Conservation (phyloP, 1,284 basidiomycete genomes). For the Irpex sp. region DNA sequence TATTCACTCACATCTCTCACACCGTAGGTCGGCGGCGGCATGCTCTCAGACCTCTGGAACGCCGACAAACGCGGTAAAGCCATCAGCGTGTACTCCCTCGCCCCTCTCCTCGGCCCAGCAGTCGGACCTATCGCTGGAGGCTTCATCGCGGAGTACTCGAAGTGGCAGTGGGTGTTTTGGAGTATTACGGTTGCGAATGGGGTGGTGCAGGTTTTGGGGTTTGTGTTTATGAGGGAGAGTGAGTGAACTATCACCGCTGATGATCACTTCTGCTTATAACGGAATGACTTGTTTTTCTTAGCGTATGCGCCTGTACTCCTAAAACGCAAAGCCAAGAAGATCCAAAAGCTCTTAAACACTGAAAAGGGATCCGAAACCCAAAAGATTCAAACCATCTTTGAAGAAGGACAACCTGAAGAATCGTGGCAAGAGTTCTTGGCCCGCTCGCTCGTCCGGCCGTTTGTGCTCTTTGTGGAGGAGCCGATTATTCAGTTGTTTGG, state of each 20-base stretch:
- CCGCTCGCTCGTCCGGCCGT: constrained; percentile 42
- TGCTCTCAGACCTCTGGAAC: constrained; percentile 68
- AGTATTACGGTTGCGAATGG: constrained; percentile 54
- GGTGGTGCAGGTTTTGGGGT: constrained; percentile 45
- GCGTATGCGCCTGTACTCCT: constrained; percentile 63
- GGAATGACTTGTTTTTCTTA: constrained; percentile 18
- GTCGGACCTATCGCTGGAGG: constrained; percentile 62
- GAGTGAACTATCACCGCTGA: constrained; percentile 10
- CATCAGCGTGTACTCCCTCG: constrained; percentile 66
- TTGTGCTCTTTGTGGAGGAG: constrained; percentile 42
- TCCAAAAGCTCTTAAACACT: constrained; percentile 43
- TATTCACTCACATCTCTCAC: too few relatives aligned
- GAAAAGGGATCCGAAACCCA: constrained; percentile 35
- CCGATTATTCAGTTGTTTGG: constrained; percentile 45
- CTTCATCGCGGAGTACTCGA: constrained; percentile 59
- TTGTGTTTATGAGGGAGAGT: constrained; percentile 67
- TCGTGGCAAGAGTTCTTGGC: constrained; percentile 37
- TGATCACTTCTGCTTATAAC: background rate
- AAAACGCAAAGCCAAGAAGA: constrained; percentile 49
- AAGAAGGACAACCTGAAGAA: constrained; percentile 20
- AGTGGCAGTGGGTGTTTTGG: constrained; percentile 71
- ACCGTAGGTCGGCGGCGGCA: constrained; percentile 58
- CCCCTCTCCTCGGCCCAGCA: constrained; percentile 60
- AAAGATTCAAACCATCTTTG: constrained; percentile 40
- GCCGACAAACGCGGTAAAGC: constrained; percentile 67